Evolutionary conservation across 139 green algal species (phyloP).

Genomic region (Chlamydomonas schloesseri): DNA sequence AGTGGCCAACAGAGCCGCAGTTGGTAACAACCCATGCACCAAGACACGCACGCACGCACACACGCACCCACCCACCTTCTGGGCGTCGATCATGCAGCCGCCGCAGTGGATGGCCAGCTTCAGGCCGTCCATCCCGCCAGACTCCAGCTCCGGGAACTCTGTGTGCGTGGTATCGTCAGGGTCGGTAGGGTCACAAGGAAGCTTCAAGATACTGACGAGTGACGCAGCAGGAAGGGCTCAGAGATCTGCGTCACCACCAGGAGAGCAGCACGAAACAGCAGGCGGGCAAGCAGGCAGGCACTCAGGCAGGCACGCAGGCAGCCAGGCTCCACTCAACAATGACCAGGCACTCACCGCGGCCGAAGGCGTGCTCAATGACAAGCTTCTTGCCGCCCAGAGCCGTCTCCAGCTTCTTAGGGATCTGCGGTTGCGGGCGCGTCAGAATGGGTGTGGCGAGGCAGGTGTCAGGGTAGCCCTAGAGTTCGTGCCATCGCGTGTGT

Average conservation of each 20-base stretch:
- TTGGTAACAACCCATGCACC: too few relatives aligned
- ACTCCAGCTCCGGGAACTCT: conserved; percentile 55
- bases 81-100: conserved; percentile 73
- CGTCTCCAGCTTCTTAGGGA: conserved; percentile 53
- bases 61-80: conserved; percentile 65
- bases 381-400: conserved; percentile 36
- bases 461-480: too few relatives aligned
- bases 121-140: conserved; percentile 42
- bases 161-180: not conserved
- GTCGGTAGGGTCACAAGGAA: conserved; percentile 11
- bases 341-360: conserved; percentile 42
- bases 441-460: too few relatives aligned
- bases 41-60: too few relatives aligned
- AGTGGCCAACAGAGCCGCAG: not conserved
- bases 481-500: too few relatives aligned
- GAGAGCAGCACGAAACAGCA: too few relatives aligned
- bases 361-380: conserved; percentile 71
- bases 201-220: too few relatives aligned
- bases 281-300: too few relatives aligned
- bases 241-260: too few relatives aligned
- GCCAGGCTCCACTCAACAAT: not conserved
- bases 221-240: too few relatives aligned
- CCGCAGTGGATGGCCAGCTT: conserved; percentile 70
- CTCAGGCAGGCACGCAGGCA: not conserved
- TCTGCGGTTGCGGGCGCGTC: conserved; percentile 16